Percentiles rank a stretch among this genome's conserved stretches.
phyloP scores from a whole-genome alignment of 108 stramenopile genomes.

The Tribonema minus region DNA sequence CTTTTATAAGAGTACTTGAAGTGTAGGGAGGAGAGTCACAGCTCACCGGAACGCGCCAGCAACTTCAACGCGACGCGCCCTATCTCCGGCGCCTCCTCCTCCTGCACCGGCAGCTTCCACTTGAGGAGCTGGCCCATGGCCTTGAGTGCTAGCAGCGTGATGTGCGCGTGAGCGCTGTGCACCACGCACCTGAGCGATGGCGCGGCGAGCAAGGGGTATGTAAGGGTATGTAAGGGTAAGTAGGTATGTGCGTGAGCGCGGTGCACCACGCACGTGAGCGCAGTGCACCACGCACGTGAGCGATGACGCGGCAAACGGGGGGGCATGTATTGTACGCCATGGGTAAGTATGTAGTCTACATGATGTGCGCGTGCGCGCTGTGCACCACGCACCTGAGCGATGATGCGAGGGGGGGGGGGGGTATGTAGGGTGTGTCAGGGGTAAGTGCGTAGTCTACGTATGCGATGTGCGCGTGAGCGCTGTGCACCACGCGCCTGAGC shows the following conservation, averaged over 20 bases:
- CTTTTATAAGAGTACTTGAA: no score
- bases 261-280: no score
- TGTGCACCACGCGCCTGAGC: no score
- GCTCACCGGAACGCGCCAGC: no score
- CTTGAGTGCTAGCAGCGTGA: constrained; percentile 71
- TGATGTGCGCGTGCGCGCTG: constrained; percentile 67
- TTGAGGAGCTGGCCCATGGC: constrained; percentile 70
- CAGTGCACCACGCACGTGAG: no score
- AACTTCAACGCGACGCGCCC: constrained; percentile 68
- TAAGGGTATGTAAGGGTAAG: background rate
- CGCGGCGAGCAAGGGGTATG: background rate
- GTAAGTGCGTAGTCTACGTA: background rate
- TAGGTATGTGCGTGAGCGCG: constrained; percentile 49
- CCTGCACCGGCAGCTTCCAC: constrained; percentile 70
- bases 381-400: constrained; percentile 59
- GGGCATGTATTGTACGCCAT: constrained; percentile 24
- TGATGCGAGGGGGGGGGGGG: background rate
- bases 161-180: constrained; percentile 65
- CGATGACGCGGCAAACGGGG: no score
- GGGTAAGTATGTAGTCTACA: constrained; percentile 71
- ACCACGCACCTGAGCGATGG: constrained; percentile 58
- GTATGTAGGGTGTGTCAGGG: background rate
- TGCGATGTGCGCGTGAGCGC: no score
- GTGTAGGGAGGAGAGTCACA: no score
- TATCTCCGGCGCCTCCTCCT: constrained; percentile 61